These are phyloP conservation scores for Dictyostelium brefeldianum DNA, from an alignment of 78 protist genomes.

Conservation along the genomic window DNA sequence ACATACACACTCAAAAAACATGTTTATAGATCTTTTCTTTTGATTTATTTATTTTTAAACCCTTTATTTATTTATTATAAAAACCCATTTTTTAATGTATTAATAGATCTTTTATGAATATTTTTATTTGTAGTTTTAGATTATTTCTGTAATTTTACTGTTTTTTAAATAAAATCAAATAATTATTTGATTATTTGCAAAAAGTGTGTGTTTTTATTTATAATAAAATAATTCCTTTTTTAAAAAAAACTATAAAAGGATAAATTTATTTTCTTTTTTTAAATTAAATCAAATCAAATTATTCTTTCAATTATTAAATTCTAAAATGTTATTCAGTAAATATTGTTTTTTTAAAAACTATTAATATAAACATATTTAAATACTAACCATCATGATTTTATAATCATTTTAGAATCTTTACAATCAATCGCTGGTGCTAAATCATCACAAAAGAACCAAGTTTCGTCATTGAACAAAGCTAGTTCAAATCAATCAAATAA, in stretches of 20 bases:
- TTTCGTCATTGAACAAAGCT: background rate
- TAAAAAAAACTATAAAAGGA: background rate
- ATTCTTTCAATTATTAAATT: background rate
- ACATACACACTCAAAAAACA: no score
- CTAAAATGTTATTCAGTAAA: background rate
- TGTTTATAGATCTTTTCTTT: no score
- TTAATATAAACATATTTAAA: background rate
- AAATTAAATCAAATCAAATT: background rate
- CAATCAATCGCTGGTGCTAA: background rate
- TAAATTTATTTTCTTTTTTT: background rate
- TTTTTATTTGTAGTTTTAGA: no score
- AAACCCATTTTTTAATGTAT: no score
- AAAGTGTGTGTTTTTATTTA: background rate
- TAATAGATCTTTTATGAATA: no score
- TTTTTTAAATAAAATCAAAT: background rate
- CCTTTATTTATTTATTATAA: no score
- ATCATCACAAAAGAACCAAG: background rate
- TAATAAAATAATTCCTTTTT: background rate
- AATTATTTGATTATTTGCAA: background rate
- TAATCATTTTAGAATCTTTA: background rate
- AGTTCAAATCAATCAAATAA: background rate
- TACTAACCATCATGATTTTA: no score
- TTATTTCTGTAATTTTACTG: background rate
- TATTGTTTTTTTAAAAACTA: background rate
- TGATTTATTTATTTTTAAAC: no score